Evolutionary conservation across 1,284 basidiomycete species (phyloP).

Genomic region (Singerocomus rubriflavus): DNA sequence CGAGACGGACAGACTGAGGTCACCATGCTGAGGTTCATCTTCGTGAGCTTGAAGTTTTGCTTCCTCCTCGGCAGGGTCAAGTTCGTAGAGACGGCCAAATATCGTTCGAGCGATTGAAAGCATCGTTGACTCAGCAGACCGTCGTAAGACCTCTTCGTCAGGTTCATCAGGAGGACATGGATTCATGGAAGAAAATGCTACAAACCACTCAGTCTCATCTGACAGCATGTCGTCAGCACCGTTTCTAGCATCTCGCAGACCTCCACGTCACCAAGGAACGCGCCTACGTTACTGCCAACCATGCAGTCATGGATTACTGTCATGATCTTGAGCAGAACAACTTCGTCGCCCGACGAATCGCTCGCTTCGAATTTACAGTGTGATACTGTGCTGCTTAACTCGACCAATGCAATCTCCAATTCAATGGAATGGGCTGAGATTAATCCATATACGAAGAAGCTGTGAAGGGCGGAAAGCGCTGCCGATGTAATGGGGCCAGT

Average conservation of each 20-base stretch:
- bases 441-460: slow-evolving; percentile 78
- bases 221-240: slow-evolving; percentile 94
- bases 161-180: slow-evolving; percentile 17
- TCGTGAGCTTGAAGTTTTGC: slow-evolving; percentile 50
- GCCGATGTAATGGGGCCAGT: slow-evolving; percentile 93
- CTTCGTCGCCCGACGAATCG: slow-evolving; percentile 94
- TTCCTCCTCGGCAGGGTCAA: slow-evolving; percentile 70
- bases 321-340: slow-evolving; percentile 91
- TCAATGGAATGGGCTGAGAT: slow-evolving; percentile 52
- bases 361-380: slow-evolving; percentile 98
- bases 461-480: slow-evolving; percentile 85
- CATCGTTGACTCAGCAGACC: slow-evolving; percentile 95
- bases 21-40: slow-evolving; percentile 50
- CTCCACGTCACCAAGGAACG: slow-evolving; percentile 82
- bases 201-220: slow-evolving; percentile 91
- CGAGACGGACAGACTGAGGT: slow-evolving; percentile 60
- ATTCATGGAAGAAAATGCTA: slow-evolving; percentile 18
- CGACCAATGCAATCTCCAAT: slow-evolving; percentile 68
- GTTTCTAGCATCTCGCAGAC: slow-evolving; percentile 99
- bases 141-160: slow-evolving; percentile 76
- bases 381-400: slow-evolving; percentile 87
- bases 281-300: slow-evolving; percentile 59
- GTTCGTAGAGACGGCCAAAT: slow-evolving; percentile 69
- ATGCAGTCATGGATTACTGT: slow-evolving; percentile 87
- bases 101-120: slow-evolving; percentile 81